Base-by-base conservation (phyloP, 2,329 filamentous ascomycete genomes). In the Talaromyces marneffei region DNA sequence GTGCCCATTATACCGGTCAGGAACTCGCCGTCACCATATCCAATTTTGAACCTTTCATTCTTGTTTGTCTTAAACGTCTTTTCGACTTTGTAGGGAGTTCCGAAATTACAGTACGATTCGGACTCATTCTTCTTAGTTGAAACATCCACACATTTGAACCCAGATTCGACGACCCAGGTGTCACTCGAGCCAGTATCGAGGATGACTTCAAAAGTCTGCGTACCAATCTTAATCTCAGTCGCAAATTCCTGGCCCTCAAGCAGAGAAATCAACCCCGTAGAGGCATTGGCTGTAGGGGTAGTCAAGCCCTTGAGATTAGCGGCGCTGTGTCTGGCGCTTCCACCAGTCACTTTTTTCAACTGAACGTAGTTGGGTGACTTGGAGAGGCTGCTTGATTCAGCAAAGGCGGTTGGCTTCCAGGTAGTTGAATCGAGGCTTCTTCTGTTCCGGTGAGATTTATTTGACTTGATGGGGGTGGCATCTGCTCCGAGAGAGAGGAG, bases 121-220 rank as follows among this genome's bases (percentile, higher is more conserved):
- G 79, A 61, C 77, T 73, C 16, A 63, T 67, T 16, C 20, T 50
- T 52, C 77, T 79, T 1, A 64, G 73, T n/a, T 78, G 64, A 64
- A 58, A 61, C 66, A 55, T 77, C 67, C n/a, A 74, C 61, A 63
- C 78, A 79, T 23, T 63, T 61, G 44, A 73, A 78, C 2, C 71
- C 70, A 0, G 56, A 63, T 29, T 70, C 62, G 3, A 74, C 70
- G 1, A 81, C 66, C 76, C 79, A 82, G 1, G 78, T 80, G 60
- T 82, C 80, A 56, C 74, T 77, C 59, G 77, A 79, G 10, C 79
- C 80, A 2, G 78, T 81, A 61, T 82, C 80, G 54, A 82, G 69
- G 10, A 79, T 71, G 2, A 75, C 66, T 1, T 72, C 60, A 60
- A 80, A 72, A 1, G 66, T 70, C 53, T 76, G 65, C 10, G 65